Evolutionary conservation across 139 green algal species (phyloP).

Genomic region (Micromonas pusilla): DNA sequence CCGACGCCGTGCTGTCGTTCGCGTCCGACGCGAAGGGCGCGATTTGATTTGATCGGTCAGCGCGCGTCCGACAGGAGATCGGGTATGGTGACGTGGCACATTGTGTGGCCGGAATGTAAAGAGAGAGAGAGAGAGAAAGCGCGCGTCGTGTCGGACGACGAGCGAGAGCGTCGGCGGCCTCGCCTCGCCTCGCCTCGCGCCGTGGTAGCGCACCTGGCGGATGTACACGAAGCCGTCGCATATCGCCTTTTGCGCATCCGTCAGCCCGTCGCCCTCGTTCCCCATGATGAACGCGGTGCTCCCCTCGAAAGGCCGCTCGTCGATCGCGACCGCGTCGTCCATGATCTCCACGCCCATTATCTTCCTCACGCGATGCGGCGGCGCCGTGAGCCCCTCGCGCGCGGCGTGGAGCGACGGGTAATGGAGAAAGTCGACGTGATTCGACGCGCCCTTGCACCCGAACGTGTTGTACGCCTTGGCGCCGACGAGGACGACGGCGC

Average conservation of each 20-base stretch:
- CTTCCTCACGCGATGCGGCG: conserved; percentile 15
- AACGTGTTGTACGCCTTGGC: conserved; percentile 78
- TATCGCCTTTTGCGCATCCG: conserved; percentile 56
- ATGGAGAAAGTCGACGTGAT: conserved; percentile 55
- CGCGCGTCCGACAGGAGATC: too few relatives aligned
- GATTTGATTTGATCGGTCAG: too few relatives aligned
- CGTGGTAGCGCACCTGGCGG: too few relatives aligned
- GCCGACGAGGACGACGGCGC: conserved; percentile 48
- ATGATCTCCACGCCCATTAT: conserved; percentile 85
- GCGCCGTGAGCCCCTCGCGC: conserved; percentile 38
- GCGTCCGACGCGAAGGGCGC: too few relatives aligned
- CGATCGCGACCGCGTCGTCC: conserved; percentile 52
- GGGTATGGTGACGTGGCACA: too few relatives aligned
- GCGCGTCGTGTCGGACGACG: too few relatives aligned
- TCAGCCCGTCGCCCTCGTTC: conserved; percentile 58
- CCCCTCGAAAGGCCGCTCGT: not conserved
- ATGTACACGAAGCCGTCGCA: conserved; percentile 93
- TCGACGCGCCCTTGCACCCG: conserved; percentile 64
- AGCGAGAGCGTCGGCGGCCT: too few relatives aligned
- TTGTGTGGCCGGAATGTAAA: too few relatives aligned
- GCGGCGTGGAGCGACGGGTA: conserved; percentile 62
- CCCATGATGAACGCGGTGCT: conserved; percentile 20
- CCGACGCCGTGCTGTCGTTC: conserved; percentile 61
- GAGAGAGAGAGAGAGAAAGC: too few relatives aligned
- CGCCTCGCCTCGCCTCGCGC: too few relatives aligned